These are phyloP conservation scores for Fraxinus americana DNA, from an alignment of 257 asterid genomes.

Conservation along the genomic window DNA sequence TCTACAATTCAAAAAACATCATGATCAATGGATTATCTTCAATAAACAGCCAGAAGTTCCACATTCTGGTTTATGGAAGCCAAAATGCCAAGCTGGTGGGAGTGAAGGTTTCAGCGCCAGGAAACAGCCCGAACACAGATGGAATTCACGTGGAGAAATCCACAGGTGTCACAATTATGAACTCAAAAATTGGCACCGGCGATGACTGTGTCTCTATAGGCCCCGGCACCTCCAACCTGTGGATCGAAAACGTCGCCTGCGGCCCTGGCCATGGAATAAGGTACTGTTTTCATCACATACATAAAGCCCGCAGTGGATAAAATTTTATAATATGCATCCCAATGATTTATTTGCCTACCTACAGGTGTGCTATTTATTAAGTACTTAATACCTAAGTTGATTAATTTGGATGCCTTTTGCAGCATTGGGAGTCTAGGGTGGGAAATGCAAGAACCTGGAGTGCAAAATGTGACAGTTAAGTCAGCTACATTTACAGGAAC, in stretches of 20 bases:
- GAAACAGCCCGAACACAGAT: constrained; percentile 64
- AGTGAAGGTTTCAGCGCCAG: constrained; percentile 50
- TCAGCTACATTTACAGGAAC: constrained; percentile 43
- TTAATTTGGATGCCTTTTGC: neutral
- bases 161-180: constrained; percentile 37
- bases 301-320: no score
- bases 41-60: constrained; percentile 57
- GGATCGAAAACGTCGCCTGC: constrained; percentile 53
- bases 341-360: neutral
- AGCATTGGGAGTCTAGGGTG: constrained; percentile 71
- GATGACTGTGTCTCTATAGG: constrained; percentile 73
- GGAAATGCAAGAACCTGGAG: constrained; percentile 54
- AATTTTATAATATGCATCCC: neutral
- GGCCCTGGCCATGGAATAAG: constrained; percentile 83
- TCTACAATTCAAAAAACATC: constrained; percentile 57
- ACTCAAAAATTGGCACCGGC: constrained; percentile 53
- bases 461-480: no score
- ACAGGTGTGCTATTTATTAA: neutral
- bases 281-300: constrained; percentile 16
- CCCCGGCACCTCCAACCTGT: constrained; percentile 56
- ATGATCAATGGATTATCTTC: constrained; percentile 49
- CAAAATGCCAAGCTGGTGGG: constrained; percentile 37
- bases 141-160: constrained; percentile 58
- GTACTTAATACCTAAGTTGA: no score
- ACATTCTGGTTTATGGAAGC: constrained; percentile 52